Conservation (phyloP, 352 stramenopile genomes). For the Peronospora destructor region DNA sequence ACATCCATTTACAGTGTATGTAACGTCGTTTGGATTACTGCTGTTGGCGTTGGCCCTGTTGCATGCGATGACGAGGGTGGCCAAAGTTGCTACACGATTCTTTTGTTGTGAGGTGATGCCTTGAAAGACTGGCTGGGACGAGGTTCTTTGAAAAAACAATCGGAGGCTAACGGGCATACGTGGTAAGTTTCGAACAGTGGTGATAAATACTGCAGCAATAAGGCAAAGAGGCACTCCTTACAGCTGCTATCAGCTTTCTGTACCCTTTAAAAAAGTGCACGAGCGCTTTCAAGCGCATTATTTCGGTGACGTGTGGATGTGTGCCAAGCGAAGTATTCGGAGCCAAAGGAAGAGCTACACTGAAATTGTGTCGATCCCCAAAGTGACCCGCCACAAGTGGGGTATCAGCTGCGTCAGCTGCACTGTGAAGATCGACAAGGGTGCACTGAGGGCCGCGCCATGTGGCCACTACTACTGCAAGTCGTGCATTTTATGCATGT, state of each 20-base stretch:
- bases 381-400: conserved; percentile 5
- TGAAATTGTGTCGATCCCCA: conserved; percentile 22
- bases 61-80: conserved; percentile 34
- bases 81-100: conserved; percentile 46
- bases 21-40: conserved; percentile 26
- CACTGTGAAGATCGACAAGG: conserved; percentile 12
- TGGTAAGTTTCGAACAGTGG: too few relatives aligned
- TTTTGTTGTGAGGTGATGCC: conserved; percentile 38
- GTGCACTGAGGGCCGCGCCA: conserved; percentile 28
- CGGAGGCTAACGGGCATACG: conserved; percentile 2
- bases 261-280: conserved; percentile 22
- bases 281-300: conserved; percentile 8
- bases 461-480: conserved; percentile 63
- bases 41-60: conserved; percentile 31
- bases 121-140: conserved; percentile 23
- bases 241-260: conserved; percentile 19
- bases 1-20: conserved; percentile 29
- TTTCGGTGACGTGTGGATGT: conserved; percentile 16
- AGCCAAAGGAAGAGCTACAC: conserved; percentile 15
- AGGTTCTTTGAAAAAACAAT: conserved; percentile 8
- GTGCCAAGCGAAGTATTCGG: not conserved
- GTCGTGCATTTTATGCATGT: conserved; percentile 54
- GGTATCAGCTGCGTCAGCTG: conserved; percentile 40
- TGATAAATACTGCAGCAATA: conserved; percentile 7
- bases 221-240: conserved; percentile 4